Evolutionary conservation across 2,329 filamentous ascomycete species (phyloP), one percentile per base, ranked within the genome.

Genomic region (Apiospora hydei): DNA sequence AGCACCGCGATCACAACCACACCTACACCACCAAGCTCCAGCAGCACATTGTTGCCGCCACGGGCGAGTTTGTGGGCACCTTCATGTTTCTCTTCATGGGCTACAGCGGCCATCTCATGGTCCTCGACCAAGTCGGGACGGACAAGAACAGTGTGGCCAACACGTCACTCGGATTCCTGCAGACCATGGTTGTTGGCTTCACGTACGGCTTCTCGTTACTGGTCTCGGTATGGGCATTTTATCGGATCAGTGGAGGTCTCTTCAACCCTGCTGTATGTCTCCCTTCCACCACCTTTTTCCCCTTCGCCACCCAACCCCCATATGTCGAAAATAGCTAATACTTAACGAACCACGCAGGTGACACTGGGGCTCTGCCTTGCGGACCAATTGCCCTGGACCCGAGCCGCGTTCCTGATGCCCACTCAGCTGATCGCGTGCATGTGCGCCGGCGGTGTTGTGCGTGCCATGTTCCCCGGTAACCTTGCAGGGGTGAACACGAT

Each of bases 391-490:
- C 81, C 83, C 0, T 82, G 83, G 71, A 38, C 84, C 4, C 86
- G 88, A 3, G 84, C 83, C 7, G 73, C 82, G 0, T 80, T 88
- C 2, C 80, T 90, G 57, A 81, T 89, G 69, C 78, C 83, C 5
- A 83, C 88, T 0, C 89, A 91, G 77, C 75, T 91, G 24, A 76
- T 88, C 3, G 88, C 81, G 1, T 86, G 85, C 10, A 88, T 91
- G 73, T 84, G 85, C 1, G 85, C 89, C 0, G 87, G 88, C 0
- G 88, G 84, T 21, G 82, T 91, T 0, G 87, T 89, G 8, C 83
- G 84, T 46, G 85, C 81, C 3, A 81, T 91, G 49, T 88, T 91
- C 70, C 87, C 88, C 0, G 87, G 86, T 21, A 77, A 83, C 2
- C 78, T 90, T 30, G 67, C 72, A 4, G 69, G 64, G 0, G 41